A percentile compares a stretch with the other conserved stretches of the same genome.
Conservation (phyloP, 129 eudicot species). For the Pseudognaphalium luteoalbum region DNA sequence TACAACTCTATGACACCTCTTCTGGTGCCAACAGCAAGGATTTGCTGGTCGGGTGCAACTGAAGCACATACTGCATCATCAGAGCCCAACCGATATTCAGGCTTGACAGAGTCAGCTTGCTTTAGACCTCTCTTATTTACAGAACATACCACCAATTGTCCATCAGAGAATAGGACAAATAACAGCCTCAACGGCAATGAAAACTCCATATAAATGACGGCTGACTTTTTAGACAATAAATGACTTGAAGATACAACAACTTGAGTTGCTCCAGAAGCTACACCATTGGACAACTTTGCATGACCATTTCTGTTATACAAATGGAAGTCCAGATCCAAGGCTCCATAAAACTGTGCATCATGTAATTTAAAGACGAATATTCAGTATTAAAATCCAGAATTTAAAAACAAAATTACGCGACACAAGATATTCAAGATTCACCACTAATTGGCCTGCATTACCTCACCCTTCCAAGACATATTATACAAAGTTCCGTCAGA, state of each 20-base stretch:
- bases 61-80: slow-evolving; percentile 85
- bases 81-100: slow-evolving; percentile 69
- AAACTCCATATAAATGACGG: slow-evolving; percentile 64
- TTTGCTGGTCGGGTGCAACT: slow-evolving; percentile 81
- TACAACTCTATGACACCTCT: slow-evolving; percentile 79
- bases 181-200: slow-evolving; percentile 55
- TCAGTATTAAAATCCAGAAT: no score
- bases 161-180: slow-evolving; percentile 72
- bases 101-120: slow-evolving; percentile 65
- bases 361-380: slow-evolving; percentile 9
- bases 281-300: slow-evolving; percentile 56
- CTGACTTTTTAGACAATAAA: slow-evolving; percentile 40
- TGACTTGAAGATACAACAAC: slow-evolving; percentile 36
- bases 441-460: slow-evolving; percentile 39
- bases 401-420: neutral
- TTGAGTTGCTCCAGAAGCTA: slow-evolving; percentile 43
- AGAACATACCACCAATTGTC: slow-evolving; percentile 73
- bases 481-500: slow-evolving; percentile 87
- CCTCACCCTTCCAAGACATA: slow-evolving; percentile 99
- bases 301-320: slow-evolving; percentile 36
- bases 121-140: slow-evolving; percentile 84
- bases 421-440: slow-evolving; percentile 8
- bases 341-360: slow-evolving; percentile 71
- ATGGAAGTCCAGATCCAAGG: slow-evolving; percentile 59
- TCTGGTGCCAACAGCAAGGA: slow-evolving; percentile 96